Evolutionary conservation across 139 green algal species (phyloP).

Genomic region (Chlorella sorokiniana): DNA sequence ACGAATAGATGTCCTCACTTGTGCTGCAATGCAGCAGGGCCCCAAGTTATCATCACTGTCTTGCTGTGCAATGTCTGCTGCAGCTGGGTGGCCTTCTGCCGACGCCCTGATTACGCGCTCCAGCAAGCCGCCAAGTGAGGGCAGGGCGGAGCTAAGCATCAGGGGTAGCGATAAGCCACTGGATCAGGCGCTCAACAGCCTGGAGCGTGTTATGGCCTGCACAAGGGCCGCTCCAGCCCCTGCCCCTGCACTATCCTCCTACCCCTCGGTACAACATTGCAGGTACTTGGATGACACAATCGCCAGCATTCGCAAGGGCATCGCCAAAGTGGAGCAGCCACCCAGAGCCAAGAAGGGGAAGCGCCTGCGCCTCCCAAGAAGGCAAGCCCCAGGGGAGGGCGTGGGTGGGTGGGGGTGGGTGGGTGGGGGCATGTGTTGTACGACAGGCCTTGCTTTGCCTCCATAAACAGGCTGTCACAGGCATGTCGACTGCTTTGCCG

Average conservation of each 20-base stretch:
- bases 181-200: no score
- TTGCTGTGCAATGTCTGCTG: background rate
- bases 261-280: background rate
- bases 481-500: no score
- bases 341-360: conserved; percentile 82
- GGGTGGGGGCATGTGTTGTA: no score
- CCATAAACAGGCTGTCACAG: no score
- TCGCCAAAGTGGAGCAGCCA: conserved; percentile 81
- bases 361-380: conserved; percentile 29
- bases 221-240: no score
- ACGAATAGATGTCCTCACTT: background rate
- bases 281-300: conserved; percentile 60
- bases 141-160: background rate
- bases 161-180: background rate
- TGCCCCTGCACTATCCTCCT: background rate
- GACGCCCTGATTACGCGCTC: conserved; percentile 75
- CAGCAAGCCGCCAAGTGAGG: conserved; percentile 58
- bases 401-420: no score
- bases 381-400: no score
- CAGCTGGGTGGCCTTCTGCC: conserved; percentile 79
- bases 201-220: no score
- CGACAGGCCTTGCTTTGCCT: no score
- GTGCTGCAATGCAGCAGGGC: background rate
- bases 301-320: conserved; percentile 71
- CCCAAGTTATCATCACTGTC: background rate